Base-by-base conservation (phyloP, 2,329 filamentous ascomycete genomes). In the Cordyceps fumosorosea region DNA sequence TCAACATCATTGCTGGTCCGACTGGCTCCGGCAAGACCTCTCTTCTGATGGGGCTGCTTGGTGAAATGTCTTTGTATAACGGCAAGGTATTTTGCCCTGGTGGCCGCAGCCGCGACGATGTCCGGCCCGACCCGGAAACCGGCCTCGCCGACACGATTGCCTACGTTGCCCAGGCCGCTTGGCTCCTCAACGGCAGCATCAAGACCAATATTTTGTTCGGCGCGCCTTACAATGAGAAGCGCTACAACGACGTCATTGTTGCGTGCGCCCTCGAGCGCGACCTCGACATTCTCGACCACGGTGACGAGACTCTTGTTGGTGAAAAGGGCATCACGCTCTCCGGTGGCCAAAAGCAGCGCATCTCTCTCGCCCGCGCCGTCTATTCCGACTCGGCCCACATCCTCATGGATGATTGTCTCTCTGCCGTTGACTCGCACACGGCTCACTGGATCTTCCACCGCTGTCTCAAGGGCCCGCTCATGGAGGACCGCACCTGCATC, bases 401-500 rank as follows among this genome's bases (percentile, higher is more conserved):
- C 18, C 83, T 99, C 12, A 82, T 99, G 56, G 95, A 99, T 70
- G 95, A 99, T 74, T 96, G 96, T 66, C 82, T 99, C 50, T 97
- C 93, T 71, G 95, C 95, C 32, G 95, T 99, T 40, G 95, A 99
- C 74, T 96, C 95, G 3, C 95, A 99, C 69, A 98, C 95, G 0
- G 93, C 93, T 2, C 96, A 97, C 74, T 97, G 96, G 88, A 98
- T 99, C 67, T 98, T 98, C 76, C 89, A 89, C 72, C 89, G 96
- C 74, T 96, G 93, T 64, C 88, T 99, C 66, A 88, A 88, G 68
- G 95, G 95, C 2, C 90, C 91, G 6, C 77, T 99, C 57, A 98
- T 99, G 95, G 78, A 83, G 63, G 82, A 87, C 70, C 87, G 95
- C 48, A 98, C 95, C 32, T 98, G 95, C 74, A 91, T 99, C 60